These are phyloP conservation scores for Hymenoscyphus linearis DNA, from an alignment of 2,329 filamentous ascomycete genomes.

Conservation along the genomic window DNA sequence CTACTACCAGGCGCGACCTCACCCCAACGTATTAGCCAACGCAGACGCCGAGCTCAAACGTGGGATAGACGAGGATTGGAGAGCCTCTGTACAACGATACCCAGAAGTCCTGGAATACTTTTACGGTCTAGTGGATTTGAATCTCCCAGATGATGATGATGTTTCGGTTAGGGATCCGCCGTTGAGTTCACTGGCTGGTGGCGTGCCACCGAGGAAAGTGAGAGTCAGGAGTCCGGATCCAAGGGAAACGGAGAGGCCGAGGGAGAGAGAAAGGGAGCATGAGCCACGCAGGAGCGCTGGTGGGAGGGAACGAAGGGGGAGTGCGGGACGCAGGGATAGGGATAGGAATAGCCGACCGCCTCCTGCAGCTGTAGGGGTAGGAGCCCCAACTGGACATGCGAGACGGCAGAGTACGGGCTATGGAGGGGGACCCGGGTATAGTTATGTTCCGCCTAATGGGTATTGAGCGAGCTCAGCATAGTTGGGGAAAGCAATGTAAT, in stretches of 20 bases:
- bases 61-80: conserved; percentile 76
- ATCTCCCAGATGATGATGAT: conserved; percentile 58
- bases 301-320: conserved; percentile 14
- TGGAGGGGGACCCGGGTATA: conserved; percentile 3
- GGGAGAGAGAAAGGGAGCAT: conserved; percentile 12
- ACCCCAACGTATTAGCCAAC: conserved; percentile 56
- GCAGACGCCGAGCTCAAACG: conserved; percentile 63
- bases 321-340: conserved; percentile 13
- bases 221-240: conserved; percentile 26
- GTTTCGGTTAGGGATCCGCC: conserved; percentile 55
- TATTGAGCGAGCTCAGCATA: too few relatives aligned
- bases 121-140: conserved; percentile 63
- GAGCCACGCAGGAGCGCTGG: conserved; percentile 14
- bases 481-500: too few relatives aligned
- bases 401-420: conserved; percentile 4
- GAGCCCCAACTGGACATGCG: neutral
- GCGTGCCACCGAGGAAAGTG: conserved; percentile 17
- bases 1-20: conserved; percentile 52
- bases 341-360: conserved; percentile 13
- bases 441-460: conserved; percentile 11
- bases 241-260: conserved; percentile 13
- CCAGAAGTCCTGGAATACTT: conserved; percentile 81
- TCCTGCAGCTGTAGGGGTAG: conserved; percentile 1
- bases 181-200: conserved; percentile 38
- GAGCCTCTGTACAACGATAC: conserved; percentile 67